phyloP scores from a whole-genome alignment of 179 eudicot genomes.

The Camellia oleifera region DNA sequence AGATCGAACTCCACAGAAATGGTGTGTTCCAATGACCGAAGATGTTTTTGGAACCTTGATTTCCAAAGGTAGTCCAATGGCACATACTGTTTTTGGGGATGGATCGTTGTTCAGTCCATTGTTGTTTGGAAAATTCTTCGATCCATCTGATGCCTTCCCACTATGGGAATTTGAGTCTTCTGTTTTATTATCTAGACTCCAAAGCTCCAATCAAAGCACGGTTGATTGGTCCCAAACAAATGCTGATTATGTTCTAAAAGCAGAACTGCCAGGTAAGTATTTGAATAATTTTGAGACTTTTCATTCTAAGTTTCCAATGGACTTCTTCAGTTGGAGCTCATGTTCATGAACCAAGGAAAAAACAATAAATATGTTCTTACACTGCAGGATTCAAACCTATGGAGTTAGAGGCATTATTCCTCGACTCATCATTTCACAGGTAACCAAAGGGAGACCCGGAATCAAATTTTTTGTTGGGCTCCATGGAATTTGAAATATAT shows the following conservation, averaged over 20 bases:
- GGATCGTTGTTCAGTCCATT: constrained; percentile 82
- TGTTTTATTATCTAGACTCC: constrained; percentile 41
- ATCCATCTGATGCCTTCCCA: constrained; percentile 96
- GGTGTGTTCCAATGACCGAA: constrained; percentile 73
- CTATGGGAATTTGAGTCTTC: constrained; percentile 91
- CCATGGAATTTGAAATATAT: background rate
- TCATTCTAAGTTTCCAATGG: too few species aligned
- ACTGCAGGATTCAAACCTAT: background rate
- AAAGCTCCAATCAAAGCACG: constrained; percentile 27
- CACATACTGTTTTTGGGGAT: constrained; percentile 51
- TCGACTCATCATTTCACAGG: background rate
- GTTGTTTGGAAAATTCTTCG: constrained; percentile 88
- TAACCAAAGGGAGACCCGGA: background rate
- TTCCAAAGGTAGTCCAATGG: constrained; percentile 35
- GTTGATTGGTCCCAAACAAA: constrained; percentile 71
- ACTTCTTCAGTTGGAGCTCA: too few species aligned
- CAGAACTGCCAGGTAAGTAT: constrained; percentile 70
- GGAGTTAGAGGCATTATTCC: constrained; percentile 7
- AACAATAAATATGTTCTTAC: background rate
- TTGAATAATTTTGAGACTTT: background rate
- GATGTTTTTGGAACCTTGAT: constrained; percentile 50
- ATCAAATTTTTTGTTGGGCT: background rate
- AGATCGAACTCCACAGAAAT: constrained; percentile 62
- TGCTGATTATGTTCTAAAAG: constrained; percentile 50
- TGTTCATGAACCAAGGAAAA: too few species aligned